These are phyloP conservation scores for Tetracladium marchalianum DNA, from an alignment of 495 filamentous ascomycete genomes.

Conservation along the genomic window DNA sequence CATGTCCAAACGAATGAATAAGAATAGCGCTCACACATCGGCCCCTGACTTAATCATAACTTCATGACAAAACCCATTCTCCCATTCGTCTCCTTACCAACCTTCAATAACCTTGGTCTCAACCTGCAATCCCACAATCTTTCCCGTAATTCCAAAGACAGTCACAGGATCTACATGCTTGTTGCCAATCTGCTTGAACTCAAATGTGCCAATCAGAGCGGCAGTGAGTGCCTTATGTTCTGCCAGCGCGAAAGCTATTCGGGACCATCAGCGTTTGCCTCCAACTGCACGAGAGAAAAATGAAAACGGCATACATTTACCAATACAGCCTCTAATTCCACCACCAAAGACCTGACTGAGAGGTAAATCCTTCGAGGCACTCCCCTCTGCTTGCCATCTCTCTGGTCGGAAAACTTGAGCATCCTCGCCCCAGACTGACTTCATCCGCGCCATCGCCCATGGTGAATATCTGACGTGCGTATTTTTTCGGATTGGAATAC, in stretches of 20 bases:
- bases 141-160: constrained; percentile 2
- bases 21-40: too few species aligned
- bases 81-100: constrained; percentile 15
- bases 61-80: too few species aligned
- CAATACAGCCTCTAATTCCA: constrained; percentile 3
- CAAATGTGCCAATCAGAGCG: constrained; percentile 9
- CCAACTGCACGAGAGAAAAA: not conserved
- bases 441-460: constrained; percentile 6
- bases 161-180: constrained; percentile 1
- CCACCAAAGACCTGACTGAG: too few species aligned
- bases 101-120: not conserved
- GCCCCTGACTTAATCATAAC: too few species aligned
- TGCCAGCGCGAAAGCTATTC: constrained; percentile 3
- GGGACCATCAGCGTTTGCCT: not conserved
- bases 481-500: not conserved
- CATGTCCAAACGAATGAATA: too few species aligned
- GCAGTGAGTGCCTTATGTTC: constrained; percentile 9
- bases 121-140: constrained; percentile 3
- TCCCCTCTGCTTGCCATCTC: constrained; percentile 20
- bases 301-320: constrained; percentile 1
- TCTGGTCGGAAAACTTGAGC: constrained; percentile 28
- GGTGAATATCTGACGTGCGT: not conserved
- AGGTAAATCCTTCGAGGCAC: not conserved
- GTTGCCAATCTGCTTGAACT: not conserved
- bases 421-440: constrained; percentile 15